Evolutionary conservation across 495 filamentous ascomycete genomes (phyloP).

Genomic region (Tuber magnatum): DNA sequence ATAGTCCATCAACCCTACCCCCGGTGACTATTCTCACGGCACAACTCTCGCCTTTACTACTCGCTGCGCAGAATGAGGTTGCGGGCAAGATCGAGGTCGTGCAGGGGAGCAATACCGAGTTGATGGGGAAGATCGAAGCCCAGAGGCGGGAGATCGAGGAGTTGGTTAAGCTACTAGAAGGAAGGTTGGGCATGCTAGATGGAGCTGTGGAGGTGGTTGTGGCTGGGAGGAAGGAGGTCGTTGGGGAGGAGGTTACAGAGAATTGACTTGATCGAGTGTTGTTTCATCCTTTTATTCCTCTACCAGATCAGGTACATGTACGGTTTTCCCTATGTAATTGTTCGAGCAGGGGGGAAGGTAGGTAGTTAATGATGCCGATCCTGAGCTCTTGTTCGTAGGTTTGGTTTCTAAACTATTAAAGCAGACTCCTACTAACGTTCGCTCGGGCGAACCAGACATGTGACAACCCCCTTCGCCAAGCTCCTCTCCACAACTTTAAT

Average conservation of each 20-base stretch:
- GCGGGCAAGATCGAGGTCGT: constrained; percentile 16
- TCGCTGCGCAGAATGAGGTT: constrained; percentile 24
- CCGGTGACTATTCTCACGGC: constrained; percentile 28
- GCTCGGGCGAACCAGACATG: not conserved
- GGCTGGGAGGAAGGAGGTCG: constrained; percentile 24
- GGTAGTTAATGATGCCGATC: not conserved
- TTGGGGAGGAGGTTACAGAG: constrained; percentile 22
- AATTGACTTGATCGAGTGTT: not conserved
- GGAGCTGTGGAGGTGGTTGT: constrained; percentile 28
- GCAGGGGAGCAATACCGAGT: constrained; percentile 20
- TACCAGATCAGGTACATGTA: not conserved
- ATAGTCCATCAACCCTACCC: constrained; percentile 31
- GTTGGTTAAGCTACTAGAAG: constrained; percentile 24
- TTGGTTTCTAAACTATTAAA: not conserved
- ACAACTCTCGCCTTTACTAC: constrained; percentile 30
- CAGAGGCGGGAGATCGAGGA: constrained; percentile 33
- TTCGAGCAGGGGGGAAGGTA: not conserved
- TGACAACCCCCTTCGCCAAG: not conserved
- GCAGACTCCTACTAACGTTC: not conserved
- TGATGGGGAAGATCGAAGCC: constrained; percentile 31
- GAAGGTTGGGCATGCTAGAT: constrained; percentile 23
- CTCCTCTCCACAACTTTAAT: constrained; percentile 21
- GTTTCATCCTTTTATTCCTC: not conserved
- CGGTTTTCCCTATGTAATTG: not conserved
- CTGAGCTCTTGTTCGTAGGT: not conserved